Evolutionary conservation across 257 asterid species (phyloP).

Genomic region (Jasminum sambac): DNA sequence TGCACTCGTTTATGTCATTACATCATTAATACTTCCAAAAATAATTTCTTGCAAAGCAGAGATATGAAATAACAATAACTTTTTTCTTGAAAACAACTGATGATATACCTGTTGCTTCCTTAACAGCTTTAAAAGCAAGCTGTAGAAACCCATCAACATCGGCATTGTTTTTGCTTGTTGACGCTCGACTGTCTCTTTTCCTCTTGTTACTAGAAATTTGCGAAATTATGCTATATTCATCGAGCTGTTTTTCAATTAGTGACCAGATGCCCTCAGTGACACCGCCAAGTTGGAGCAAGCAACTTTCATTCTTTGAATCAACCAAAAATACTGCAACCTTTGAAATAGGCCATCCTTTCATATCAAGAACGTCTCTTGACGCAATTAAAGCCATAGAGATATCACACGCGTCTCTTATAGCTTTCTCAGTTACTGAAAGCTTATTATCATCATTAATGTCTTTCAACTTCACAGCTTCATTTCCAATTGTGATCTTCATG

Average conservation of each 20-base stretch:
- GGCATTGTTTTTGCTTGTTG: background rate
- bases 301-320: constrained; percentile 48
- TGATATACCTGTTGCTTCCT: constrained; percentile 44
- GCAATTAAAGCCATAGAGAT: constrained; percentile 47
- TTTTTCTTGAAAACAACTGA: background rate
- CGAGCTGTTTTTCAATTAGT: constrained; percentile 42
- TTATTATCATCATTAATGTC: constrained; percentile 29
- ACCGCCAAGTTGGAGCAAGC: constrained; percentile 39
- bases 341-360: constrained; percentile 44
- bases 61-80: constrained; percentile 3
- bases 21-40: background rate
- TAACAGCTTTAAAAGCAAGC: constrained; percentile 47
- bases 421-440: constrained; percentile 58
- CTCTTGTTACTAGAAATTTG: constrained; percentile 30
- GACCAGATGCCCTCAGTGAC: constrained; percentile 67
- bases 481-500: constrained; percentile 31
- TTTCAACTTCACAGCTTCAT: constrained; percentile 14
- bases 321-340: constrained; percentile 60
- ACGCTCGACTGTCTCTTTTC: constrained; percentile 29
- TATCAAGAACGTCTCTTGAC: constrained; percentile 33
- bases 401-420: constrained; percentile 58
- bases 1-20: background rate
- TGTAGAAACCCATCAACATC: constrained; percentile 37
- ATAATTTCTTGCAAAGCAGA: background rate
- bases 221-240: constrained; percentile 17